Base-by-base conservation (phyloP, 2,329 filamentous ascomycete species). In the Penicillium olsonii region DNA sequence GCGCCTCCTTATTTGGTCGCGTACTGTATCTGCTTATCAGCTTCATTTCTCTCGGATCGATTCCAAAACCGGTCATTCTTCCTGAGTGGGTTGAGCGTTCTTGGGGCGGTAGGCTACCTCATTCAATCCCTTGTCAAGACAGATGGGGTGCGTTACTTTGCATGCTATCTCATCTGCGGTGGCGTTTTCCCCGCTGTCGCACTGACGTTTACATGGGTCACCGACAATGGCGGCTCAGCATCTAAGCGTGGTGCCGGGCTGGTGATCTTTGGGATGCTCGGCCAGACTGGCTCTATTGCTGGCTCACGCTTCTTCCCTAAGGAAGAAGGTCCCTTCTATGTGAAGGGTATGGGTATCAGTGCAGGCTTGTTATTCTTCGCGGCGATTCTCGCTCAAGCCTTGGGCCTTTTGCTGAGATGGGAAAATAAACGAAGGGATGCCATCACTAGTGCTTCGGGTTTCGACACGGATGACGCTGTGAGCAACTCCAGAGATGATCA, bases 1-100 rank as follows among this genome's bases (percentile, higher is more conserved):
- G 50, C 50, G 11, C 40, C 45, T 14, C 50, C 50, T 9, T 52
- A 52, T 7, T 20, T 52, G 8, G 39, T 43, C 11, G 20, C 45
- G 3, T 48, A 33, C 5, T 12, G 43, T 15, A 17, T 37, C 17
- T 45, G 29, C 17, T 14, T 43, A 8, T 8, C 24, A 5, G 20
- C 22, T 18, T 34, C 29, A 3, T 43, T 43, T 17, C 18, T 43
- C 17, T 42, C 41, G 7, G 41, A 43, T 18, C 20, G 22, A 4
- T 34, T 22, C 20, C 17, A 18, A 34, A 43, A 19, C 7, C 17
- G 29, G 2, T 37, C 31, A 3, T 27, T 35, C 17, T 44, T 44
- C 12, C 20, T 44, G 3, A 37, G 42, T 22, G 33, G 18, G 7
- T 24, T 37, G 10, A 44, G 33, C n/a, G 37, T 24, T 8, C 17